Evolutionary conservation across 2,329 filamentous ascomycete genomes (phyloP).

Genomic region (Cladorrhinum sp.): DNA sequence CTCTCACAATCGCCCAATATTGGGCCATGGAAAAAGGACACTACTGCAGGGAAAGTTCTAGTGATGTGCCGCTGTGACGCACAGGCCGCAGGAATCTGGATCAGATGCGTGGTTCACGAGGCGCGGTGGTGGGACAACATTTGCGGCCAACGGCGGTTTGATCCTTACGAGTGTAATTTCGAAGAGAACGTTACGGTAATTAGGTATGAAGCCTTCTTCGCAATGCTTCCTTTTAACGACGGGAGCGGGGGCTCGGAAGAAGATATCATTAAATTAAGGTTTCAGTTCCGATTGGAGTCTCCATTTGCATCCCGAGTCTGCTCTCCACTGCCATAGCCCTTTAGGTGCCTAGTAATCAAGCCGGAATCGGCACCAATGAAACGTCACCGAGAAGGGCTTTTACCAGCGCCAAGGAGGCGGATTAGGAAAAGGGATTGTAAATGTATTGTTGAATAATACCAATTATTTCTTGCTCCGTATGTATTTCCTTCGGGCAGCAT

Average conservation of each 20-base stretch:
- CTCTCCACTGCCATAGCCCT: neutral
- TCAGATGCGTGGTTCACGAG: neutral
- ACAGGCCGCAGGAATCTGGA: neutral
- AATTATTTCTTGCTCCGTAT: too few species aligned
- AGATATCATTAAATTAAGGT: too few species aligned
- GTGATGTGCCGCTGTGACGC: constrained; percentile 7
- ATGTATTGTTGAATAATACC: neutral
- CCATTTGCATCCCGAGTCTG: neutral
- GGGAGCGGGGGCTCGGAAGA: too few species aligned
- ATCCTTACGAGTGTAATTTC: neutral
- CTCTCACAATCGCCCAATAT: too few species aligned
- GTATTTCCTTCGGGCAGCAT: neutral
- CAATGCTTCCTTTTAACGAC: too few species aligned
- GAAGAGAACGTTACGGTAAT: neutral
- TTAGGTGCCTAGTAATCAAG: neutral
- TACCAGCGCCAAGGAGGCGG: constrained; percentile 10
- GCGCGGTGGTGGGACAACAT: neutral
- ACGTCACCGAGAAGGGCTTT: constrained; percentile 5
- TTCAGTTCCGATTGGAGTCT: neutral
- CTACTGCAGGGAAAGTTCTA: neutral
- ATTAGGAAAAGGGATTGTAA: neutral
- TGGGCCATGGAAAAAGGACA: too few species aligned
- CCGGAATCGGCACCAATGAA: constrained; percentile 9
- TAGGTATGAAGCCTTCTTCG: too few species aligned
- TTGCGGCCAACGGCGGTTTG: neutral